Evolutionary conservation across 2,329 filamentous ascomycete species (phyloP).

Genomic region (Talaromyces pinophilus): DNA sequence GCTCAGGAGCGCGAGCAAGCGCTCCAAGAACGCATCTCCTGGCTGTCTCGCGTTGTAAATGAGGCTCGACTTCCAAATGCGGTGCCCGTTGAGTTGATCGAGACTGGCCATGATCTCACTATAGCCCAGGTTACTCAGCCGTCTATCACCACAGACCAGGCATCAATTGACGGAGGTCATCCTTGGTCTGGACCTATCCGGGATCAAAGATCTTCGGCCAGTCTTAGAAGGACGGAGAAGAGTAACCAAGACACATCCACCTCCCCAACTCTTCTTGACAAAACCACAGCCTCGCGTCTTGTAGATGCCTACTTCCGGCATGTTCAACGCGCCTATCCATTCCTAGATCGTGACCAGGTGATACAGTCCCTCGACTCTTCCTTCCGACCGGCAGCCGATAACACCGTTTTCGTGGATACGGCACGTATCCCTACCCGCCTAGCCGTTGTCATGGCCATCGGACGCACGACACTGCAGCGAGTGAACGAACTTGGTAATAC

Average conservation of each 20-base stretch:
- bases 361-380: slow-evolving; percentile 26
- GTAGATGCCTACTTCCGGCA: slow-evolving; percentile 50
- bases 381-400: neutral
- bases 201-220: neutral
- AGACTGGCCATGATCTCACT: slow-evolving; percentile 33
- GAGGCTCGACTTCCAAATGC: slow-evolving; percentile 32
- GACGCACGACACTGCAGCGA: slow-evolving; percentile 48
- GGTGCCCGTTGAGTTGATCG: slow-evolving; percentile 38
- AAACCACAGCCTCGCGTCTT: slow-evolving; percentile 1
- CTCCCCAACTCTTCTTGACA: neutral
- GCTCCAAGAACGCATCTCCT: slow-evolving; percentile 45
- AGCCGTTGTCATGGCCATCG: slow-evolving; percentile 52
- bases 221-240: too few species aligned
- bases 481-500: slow-evolving; percentile 45
- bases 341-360: slow-evolving; percentile 44
- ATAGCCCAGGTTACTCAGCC: neutral
- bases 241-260: neutral
- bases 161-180: neutral
- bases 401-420: neutral
- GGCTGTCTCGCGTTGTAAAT: slow-evolving; percentile 45
- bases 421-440: slow-evolving; percentile 37
- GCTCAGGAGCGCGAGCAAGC: slow-evolving; percentile 39
- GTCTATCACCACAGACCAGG: neutral
- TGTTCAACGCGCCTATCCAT: slow-evolving; percentile 51
- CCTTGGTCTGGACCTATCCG: neutral